Evolutionary conservation across 176 grass and related monocot genomes (phyloP), one percentile per base, ranked within the genome.

Genomic region (Oropetium thomaeum): DNA sequence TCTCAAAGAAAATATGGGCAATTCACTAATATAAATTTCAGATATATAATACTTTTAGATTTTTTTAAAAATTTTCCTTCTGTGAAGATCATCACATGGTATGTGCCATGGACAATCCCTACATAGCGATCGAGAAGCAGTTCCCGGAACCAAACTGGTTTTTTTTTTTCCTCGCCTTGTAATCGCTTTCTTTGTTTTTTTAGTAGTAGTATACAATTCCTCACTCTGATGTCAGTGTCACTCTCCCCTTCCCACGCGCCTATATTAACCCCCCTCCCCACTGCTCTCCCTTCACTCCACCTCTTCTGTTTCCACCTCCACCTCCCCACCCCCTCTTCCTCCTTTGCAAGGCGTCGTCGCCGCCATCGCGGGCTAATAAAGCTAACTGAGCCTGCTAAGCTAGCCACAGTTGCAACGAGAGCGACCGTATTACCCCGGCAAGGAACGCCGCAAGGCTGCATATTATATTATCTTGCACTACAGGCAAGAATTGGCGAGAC

Each of bases 241-340:
- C 16, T 5, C 11, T 5, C 0, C 28, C 14, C 8, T 10, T 12
- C 58, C 38, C 22, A 3, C 61, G 19, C 10, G 76, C 20, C 73
- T 87, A 82, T 82, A 58, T 58, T 67, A 67, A 62, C 31, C 75
- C 33, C 23, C 76, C n/a, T 45, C 47, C 52, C 45, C 45, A 5
- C 15, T 7, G 16, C 44, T 47, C 17, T 47, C 44, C 44, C 44
- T 45, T 5, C 45, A 49, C n/a, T n/a, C n/a, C n/a, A 2, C 5
- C n/a, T 34, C 58, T 22, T 2, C 37, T 65, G 26, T 20, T 0
- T n/a, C 58, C 52, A 10, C 8, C 55, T 26, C 69, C 23, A 11
- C 39, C 10, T 41, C 72, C 16, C 3, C 3, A 61, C 40, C 9
- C 7, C 51, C 38, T 4, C 53, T 28, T 35, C 39, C 45, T 32